Percentiles rank a stretch among this genome's conserved stretches.
Conservation (phyloP, 2,329 filamentous ascomycete species). For the Diaporthe capsici region DNA sequence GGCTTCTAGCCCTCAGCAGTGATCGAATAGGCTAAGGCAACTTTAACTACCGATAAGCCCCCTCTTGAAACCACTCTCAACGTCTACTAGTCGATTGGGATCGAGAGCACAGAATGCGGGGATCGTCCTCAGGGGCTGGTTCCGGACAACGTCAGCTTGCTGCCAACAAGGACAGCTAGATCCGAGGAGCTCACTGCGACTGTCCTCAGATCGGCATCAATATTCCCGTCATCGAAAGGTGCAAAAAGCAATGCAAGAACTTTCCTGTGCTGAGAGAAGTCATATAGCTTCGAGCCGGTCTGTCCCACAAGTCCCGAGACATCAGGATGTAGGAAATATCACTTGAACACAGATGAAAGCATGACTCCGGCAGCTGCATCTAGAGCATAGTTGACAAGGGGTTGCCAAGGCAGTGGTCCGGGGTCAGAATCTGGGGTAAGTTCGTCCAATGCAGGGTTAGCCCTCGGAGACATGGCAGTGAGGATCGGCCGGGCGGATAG, state of each 20-base stretch:
- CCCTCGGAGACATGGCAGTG: constrained; percentile 34
- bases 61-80: constrained; percentile 21
- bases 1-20: not conserved
- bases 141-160: not conserved
- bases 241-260: not conserved
- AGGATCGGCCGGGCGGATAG: constrained; percentile 28
- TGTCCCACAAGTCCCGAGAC: not conserved
- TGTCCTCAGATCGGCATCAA: not conserved
- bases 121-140: not conserved
- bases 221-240: too few species aligned
- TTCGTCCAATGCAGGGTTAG: constrained; percentile 28
- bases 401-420: constrained; percentile 6
- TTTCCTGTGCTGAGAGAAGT: not conserved
- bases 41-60: constrained; percentile 18
- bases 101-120: constrained; percentile 8
- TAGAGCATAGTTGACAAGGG: constrained; percentile 8
- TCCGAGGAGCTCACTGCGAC: not conserved
- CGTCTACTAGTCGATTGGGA: constrained; percentile 18
- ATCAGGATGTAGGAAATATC: not conserved
- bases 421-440: constrained; percentile 31
- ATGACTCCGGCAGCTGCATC: constrained; percentile 15
- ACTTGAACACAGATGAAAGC: not conserved
- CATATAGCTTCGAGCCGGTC: not conserved
- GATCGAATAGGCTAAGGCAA: not conserved
- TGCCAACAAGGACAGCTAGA: not conserved